phyloP scores from a whole-genome alignment of 192 early-diverging fungal species.

The Backusella australiensis region DNA sequence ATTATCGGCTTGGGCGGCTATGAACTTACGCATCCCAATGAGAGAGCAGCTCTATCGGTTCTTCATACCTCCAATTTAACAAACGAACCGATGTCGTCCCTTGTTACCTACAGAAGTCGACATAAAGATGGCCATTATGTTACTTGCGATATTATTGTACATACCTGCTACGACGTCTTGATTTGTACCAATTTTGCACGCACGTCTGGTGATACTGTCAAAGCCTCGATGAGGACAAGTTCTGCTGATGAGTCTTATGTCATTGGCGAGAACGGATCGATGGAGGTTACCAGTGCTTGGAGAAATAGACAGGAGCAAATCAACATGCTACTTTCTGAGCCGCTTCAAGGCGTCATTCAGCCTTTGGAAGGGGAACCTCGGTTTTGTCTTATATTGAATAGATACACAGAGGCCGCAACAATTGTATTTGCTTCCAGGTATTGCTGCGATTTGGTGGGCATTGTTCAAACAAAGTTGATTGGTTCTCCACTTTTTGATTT shows the following conservation, averaged over 20 bases:
- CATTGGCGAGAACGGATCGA: neutral
- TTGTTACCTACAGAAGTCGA: constrained; percentile 29
- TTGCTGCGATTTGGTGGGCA: neutral
- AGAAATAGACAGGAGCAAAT: neutral
- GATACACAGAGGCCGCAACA: neutral
- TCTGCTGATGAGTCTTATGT: constrained; percentile 3
- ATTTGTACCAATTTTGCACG: constrained; percentile 4
- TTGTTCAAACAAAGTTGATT: neutral
- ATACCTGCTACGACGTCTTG: constrained; percentile 28
- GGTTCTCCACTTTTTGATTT: constrained; percentile 14
- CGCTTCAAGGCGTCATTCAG: neutral
- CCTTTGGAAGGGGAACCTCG: constrained; percentile 17
- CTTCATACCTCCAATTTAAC: constrained; percentile 36
- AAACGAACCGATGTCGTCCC: constrained; percentile 41
- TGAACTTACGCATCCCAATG: constrained; percentile 37
- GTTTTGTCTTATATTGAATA: constrained; percentile 21
- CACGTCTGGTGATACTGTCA: neutral
- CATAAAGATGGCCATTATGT: constrained; percentile 37
- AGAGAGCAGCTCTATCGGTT: constrained; percentile 26
- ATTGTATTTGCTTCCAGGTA: constrained; percentile 3
- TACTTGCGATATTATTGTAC: constrained; percentile 18
- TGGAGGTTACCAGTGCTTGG: neutral
- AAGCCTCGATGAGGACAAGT: neutral
- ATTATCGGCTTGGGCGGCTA: constrained; percentile 40
- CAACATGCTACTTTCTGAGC: neutral